A percentile compares a stretch with the other conserved stretches of the same genome.
phyloP scores from a whole-genome alignment of 495 filamentous ascomycete species.

The Rhypophila decipiens region DNA sequence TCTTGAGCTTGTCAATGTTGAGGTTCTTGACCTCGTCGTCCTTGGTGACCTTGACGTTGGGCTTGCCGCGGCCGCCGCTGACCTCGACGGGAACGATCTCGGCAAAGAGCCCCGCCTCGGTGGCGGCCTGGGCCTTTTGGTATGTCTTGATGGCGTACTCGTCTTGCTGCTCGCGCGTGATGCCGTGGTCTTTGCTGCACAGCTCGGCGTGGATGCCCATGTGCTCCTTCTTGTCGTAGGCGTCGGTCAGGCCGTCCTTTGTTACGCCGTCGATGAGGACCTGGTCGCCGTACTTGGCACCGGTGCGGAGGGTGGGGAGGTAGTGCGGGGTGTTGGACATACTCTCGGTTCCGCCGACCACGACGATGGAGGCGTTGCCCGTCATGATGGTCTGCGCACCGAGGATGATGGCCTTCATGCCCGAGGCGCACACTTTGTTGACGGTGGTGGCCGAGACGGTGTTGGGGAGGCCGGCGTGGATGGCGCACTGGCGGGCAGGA shows the following conservation, averaged over 20 bases:
- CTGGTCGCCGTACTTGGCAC: slow-evolving; percentile 86
- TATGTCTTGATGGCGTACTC: slow-evolving; percentile 90
- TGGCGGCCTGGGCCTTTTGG: slow-evolving; percentile 82
- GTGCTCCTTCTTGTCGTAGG: slow-evolving; percentile 81
- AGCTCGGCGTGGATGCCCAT: slow-evolving; percentile 94
- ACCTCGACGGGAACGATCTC: slow-evolving; percentile 92
- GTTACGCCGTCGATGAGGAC: slow-evolving; percentile 82
- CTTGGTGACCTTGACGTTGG: slow-evolving; percentile 66
- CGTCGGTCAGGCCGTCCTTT: slow-evolving; percentile 87
- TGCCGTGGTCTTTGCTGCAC: slow-evolving; percentile 75
- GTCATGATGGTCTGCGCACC: slow-evolving; percentile 96
- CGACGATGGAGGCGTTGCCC: slow-evolving; percentile 80
- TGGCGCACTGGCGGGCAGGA: slow-evolving; percentile 87
- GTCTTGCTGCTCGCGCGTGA: slow-evolving; percentile 80
- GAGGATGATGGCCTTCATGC: slow-evolving; percentile 88
- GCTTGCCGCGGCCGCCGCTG: slow-evolving; percentile 82
- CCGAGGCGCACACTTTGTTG: slow-evolving; percentile 98
- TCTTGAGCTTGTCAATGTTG: slow-evolving; percentile 82
- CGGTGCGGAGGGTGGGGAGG: slow-evolving; percentile 72
- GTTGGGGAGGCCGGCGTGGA: slow-evolving; percentile 75
- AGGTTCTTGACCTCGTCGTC: slow-evolving; percentile 98
- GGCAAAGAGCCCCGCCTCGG: slow-evolving; percentile 67
- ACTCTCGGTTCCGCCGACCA: slow-evolving; percentile 91
- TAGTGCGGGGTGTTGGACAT: slow-evolving; percentile 99
- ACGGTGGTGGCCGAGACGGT: slow-evolving; percentile 82